Evolutionary conservation across 1,284 basidiomycete species (phyloP), one percentile per base, ranked within the genome.

Genomic region (Neotropicomus parvogracilis): DNA sequence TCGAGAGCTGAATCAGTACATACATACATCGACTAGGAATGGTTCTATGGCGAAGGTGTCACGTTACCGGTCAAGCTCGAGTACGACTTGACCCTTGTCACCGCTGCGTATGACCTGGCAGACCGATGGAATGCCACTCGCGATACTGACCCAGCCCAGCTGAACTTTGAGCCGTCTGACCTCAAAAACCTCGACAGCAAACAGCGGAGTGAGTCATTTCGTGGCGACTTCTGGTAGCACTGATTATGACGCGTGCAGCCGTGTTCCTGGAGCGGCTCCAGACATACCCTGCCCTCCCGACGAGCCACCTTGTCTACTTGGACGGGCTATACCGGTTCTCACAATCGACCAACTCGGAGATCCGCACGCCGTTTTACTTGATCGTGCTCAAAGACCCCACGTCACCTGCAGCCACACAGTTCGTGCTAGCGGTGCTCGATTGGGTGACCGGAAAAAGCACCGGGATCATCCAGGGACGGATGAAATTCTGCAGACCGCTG

Each of bases 31-130:
- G 13, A 16, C 6, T 52, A 91, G 79, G 85, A 78, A 37, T 98
- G 94, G 95, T 75, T 97, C 41, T 81, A 91, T 59, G 94, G 93
- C 24, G 84, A 89, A 65, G 93, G 94, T 3, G 56, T 75, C 5
- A 73, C 81, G 49, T 77, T 97, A 12, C 92, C 91, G 0, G 87
- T 86, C 3, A n/a, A 88, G 62, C 77, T 92, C 69, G 74, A 86
- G 55, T 98, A 95, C 60, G 92, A 98, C 63, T 75, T 81, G 33
- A 80, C 85, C 0, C 75, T 98, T 9, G 91, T 91, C 0, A 77
- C 85, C 53, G 72, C 79, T 42, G 81, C 86, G 2, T 83, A 83
- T 54, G 68, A 64, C 2, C 79, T 98, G 13, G 95, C 95, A 0
- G 75, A 75, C 16, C 74, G 79, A 44, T 97, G 95, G 95, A 75